Conservation (phyloP, 1,284 basidiomycete genomes). For the Microbotryum lychnidis-dioicae region DNA sequence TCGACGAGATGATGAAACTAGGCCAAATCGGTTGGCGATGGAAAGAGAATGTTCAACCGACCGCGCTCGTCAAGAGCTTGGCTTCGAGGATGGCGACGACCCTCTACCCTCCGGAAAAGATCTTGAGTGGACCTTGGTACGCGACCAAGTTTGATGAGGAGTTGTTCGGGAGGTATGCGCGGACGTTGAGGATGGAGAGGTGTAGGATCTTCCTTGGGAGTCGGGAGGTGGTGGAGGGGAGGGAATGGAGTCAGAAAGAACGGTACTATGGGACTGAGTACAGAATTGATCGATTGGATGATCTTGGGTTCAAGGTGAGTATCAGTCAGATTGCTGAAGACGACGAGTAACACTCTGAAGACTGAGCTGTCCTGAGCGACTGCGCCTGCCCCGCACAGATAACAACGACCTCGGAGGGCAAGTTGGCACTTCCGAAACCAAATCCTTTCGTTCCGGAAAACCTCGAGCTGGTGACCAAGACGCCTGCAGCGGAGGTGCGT, state of each 20-base stretch:
- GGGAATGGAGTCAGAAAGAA: slow-evolving; percentile 60
- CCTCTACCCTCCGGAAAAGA: slow-evolving; percentile 63
- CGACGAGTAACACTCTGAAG: too few relatives aligned
- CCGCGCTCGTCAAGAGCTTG: slow-evolving; percentile 72
- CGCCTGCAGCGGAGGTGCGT: slow-evolving; percentile 51
- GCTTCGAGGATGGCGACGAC: slow-evolving; percentile 57
- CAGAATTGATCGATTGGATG: slow-evolving; percentile 53
- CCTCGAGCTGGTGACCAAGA: slow-evolving; percentile 66
- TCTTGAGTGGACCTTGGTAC: slow-evolving; percentile 64
- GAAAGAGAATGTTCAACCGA: slow-evolving; percentile 62
- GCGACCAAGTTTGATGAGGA: slow-evolving; percentile 66
- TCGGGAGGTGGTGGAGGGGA: slow-evolving; percentile 48
- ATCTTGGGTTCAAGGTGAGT: slow-evolving; percentile 48
- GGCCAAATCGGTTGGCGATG: slow-evolving; percentile 74
- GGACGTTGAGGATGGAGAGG: slow-evolving; percentile 53
- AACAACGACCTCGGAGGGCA: slow-evolving; percentile 30
- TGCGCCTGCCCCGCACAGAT: too few relatives aligned
- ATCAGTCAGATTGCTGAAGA: not conserved
- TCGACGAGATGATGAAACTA: slow-evolving; percentile 67
- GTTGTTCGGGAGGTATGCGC: slow-evolving; percentile 58
- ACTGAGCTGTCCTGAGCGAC: too few relatives aligned
- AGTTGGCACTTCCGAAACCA: slow-evolving; percentile 67
- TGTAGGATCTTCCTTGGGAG: slow-evolving; percentile 70
- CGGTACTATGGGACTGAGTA: slow-evolving; percentile 78
- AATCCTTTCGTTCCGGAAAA: slow-evolving; percentile 83